These are phyloP conservation scores for Ilyonectria mors-panacis DNA, from an alignment of 2,329 filamentous ascomycete species.

Conservation along the genomic window DNA sequence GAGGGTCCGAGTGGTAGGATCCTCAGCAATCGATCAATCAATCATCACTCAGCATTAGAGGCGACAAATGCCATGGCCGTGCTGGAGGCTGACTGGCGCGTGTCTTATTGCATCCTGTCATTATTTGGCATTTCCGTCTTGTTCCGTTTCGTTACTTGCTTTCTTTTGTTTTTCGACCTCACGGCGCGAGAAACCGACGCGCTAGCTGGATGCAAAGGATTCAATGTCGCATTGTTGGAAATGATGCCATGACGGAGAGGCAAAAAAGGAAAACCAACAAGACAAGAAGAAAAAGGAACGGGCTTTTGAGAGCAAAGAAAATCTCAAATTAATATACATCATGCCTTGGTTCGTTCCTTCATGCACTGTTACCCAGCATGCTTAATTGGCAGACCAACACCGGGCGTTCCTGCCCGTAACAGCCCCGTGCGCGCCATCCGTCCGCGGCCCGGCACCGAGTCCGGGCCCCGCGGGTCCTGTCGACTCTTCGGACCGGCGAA, in stretches of 20 bases:
- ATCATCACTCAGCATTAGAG: neutral
- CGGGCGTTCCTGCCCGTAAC: neutral
- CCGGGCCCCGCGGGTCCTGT: constrained; percentile 1
- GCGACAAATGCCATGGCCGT: neutral
- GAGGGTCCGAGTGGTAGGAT: neutral
- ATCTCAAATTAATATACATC: constrained; percentile 21
- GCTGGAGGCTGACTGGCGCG: neutral
- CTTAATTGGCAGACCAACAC: constrained; percentile 15
- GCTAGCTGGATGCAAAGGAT: neutral
- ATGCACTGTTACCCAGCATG: constrained; percentile 19
- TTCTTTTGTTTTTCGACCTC: constrained; percentile 7
- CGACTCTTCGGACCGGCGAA: neutral
- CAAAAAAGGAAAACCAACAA: neutral
- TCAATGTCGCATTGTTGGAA: constrained; percentile 9
- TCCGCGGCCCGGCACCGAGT: constrained; percentile 7
- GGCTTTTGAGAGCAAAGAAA: neutral
- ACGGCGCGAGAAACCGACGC: neutral
- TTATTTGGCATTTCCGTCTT: neutral
- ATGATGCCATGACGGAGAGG: neutral
- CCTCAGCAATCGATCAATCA: neutral
- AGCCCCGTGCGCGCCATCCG: constrained; percentile 21
- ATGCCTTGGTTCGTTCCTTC: constrained; percentile 16
- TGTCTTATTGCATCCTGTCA: neutral
- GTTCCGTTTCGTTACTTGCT: neutral
- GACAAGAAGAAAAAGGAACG: neutral